These are phyloP conservation scores for Lepiota venenata DNA, from an alignment of 768 basidiomycete genomes.

Conservation along the genomic window DNA sequence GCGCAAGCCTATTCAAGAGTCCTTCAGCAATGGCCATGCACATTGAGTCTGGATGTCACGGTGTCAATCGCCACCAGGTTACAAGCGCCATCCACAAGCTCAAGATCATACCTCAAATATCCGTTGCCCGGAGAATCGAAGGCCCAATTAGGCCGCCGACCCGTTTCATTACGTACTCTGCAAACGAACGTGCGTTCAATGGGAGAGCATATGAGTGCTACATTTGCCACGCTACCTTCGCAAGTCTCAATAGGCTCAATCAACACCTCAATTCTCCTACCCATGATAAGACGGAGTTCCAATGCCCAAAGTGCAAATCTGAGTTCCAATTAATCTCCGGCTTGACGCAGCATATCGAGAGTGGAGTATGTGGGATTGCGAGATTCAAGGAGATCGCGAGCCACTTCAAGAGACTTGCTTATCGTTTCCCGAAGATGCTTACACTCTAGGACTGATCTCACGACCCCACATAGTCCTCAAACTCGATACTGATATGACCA, in stretches of 20 bases:
- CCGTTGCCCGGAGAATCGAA: constrained; percentile 46
- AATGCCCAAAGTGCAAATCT: constrained; percentile 49
- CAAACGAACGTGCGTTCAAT: constrained; percentile 39
- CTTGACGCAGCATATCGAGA: constrained; percentile 65
- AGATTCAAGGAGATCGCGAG: constrained; percentile 41
- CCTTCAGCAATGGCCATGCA: constrained; percentile 56
- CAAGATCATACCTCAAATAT: constrained; percentile 53
- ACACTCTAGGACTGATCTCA: background rate
- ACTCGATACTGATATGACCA: background rate
- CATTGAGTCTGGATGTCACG: constrained; percentile 60
- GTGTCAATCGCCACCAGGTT: constrained; percentile 36
- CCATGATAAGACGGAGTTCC: constrained; percentile 50
- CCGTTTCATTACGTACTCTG: constrained; percentile 23
- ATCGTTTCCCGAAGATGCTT: constrained; percentile 10
- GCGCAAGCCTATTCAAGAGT: constrained; percentile 39
- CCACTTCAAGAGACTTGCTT: constrained; percentile 10
- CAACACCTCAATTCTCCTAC: constrained; percentile 61
- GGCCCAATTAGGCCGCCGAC: constrained; percentile 18
- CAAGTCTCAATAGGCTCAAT: constrained; percentile 44
- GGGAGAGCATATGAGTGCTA: constrained; percentile 57
- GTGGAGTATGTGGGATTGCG: constrained; percentile 51
- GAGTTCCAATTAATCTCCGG: constrained; percentile 53
- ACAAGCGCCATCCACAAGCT: constrained; percentile 41
- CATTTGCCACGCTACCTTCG: constrained; percentile 47
- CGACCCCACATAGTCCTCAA: background rate